These are phyloP conservation scores for Fraxinus floribunda DNA, from an alignment of 305 asterid species.

Conservation along the genomic window DNA sequence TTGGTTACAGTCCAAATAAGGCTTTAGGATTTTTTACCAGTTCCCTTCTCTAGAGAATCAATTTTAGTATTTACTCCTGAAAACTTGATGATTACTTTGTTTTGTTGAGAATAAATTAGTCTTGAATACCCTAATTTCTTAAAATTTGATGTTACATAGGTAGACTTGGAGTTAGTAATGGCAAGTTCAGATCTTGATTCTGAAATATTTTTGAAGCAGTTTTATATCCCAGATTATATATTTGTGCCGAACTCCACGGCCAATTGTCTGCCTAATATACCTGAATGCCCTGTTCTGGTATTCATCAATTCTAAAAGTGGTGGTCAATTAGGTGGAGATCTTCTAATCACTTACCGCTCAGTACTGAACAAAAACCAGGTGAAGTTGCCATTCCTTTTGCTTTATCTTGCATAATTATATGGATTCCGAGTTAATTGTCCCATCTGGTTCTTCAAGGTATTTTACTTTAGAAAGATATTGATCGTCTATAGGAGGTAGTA, in stretches of 20 bases:
- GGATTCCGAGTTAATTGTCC: not conserved
- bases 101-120: not conserved
- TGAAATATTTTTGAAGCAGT: slow-evolving; percentile 43
- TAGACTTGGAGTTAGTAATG: slow-evolving; percentile 27
- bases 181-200: slow-evolving; percentile 28
- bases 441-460: not conserved
- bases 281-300: slow-evolving; percentile 81
- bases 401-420: not conserved
- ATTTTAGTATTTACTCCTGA: not conserved
- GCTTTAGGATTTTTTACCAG: not conserved
- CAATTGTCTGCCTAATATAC: slow-evolving; percentile 30
- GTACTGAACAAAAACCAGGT: slow-evolving; percentile 74
- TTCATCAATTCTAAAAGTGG: slow-evolving; percentile 93
- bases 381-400: not conserved
- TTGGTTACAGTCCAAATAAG: not conserved
- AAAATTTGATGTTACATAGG: slow-evolving; percentile 22
- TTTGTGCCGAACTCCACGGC: slow-evolving; percentile 38
- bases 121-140: not conserved
- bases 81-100: not conserved
- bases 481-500: not conserved
- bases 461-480: not conserved
- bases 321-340: slow-evolving; percentile 91
- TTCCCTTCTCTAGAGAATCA: not conserved
- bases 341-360: slow-evolving; percentile 63
- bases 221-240: slow-evolving; percentile 59